Percentiles rank a stretch among this genome's conserved stretches.
Evolutionary conservation across 257 asterid genomes (phyloP).

Genomic region (Datura wrightii): DNA sequence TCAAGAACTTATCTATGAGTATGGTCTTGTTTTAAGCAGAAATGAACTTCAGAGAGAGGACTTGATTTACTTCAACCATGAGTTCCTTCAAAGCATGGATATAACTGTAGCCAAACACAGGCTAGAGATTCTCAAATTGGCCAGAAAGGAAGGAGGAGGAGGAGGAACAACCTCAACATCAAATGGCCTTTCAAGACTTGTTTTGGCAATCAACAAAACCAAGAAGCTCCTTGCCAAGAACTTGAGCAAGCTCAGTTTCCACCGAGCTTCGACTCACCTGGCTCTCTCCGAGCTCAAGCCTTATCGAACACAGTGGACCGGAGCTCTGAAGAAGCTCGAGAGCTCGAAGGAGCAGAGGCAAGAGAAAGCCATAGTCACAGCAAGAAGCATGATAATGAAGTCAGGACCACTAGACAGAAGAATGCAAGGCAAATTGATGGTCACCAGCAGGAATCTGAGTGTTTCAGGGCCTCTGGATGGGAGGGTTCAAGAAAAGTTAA

Average conservation of each 20-base stretch:
- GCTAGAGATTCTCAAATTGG: conserved; percentile 73
- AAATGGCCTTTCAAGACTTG: conserved; percentile 60
- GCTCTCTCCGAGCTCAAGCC: conserved; percentile 42
- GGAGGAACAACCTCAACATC: conserved; percentile 30
- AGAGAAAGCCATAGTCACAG: conserved; percentile 32
- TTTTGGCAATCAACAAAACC: conserved; percentile 59
- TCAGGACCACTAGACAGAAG: conserved; percentile 53
- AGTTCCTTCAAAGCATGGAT: conserved; percentile 80
- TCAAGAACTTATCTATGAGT: conserved; percentile 52
- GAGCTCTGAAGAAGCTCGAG: conserved; percentile 48
- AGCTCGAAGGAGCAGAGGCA: conserved; percentile 30
- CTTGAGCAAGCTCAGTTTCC: conserved; percentile 46
- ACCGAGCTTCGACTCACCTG: conserved; percentile 36
- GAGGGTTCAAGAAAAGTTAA: conserved; percentile 39
- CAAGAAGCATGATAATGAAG: conserved; percentile 53
- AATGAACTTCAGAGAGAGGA: conserved; percentile 75
- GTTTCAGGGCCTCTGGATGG: conserved; percentile 62
- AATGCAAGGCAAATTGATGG: conserved; percentile 45
- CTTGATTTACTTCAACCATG: conserved; percentile 72
- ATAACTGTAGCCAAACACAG: conserved; percentile 68
- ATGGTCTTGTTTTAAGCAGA: conserved; percentile 51
- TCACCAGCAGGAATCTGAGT: conserved; percentile 37
- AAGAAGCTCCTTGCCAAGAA: conserved; percentile 59
- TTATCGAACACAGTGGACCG: conserved; percentile 49
- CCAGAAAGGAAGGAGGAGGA: conserved; percentile 47